phyloP scores from a whole-genome alignment of 202 grass and related monocot species.

The Cymbopogon flexuosus region DNA sequence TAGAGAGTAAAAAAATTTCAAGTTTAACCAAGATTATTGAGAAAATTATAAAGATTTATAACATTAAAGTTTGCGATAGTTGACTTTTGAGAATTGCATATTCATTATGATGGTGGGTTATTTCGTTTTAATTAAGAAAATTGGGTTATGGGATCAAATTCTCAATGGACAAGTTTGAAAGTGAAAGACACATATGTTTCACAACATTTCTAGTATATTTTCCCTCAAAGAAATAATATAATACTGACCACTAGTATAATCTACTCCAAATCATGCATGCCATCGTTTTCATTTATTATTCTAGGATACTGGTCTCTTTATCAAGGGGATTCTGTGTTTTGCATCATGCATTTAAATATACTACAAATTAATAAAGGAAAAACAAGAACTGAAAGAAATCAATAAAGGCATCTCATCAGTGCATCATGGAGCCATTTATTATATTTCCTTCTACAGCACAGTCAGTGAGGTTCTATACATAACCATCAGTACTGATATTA shows the following conservation, averaged over 20 bases:
- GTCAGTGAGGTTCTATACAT: not conserved
- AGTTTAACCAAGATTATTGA: too few species aligned
- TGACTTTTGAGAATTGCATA: too few species aligned
- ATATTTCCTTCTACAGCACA: not conserved
- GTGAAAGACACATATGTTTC: not conserved
- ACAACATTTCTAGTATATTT: not conserved
- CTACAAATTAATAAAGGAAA: not conserved
- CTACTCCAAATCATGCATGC: not conserved
- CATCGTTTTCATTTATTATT: constrained; percentile 5
- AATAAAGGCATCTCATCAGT: not conserved
- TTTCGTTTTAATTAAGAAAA: too few species aligned
- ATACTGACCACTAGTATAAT: not conserved
- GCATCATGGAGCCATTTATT: not conserved
- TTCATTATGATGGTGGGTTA: too few species aligned
- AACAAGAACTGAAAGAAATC: not conserved
- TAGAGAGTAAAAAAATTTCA: too few species aligned
- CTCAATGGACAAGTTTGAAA: not conserved
- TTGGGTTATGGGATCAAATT: not conserved
- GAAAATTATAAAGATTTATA: too few species aligned
- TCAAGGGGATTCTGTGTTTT: not conserved
- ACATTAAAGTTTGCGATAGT: too few species aligned
- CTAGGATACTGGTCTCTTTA: not conserved
- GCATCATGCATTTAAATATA: not conserved
- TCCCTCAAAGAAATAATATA: not conserved
- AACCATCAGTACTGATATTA: not conserved